phyloP scores from a whole-genome alignment of 2,329 filamentous ascomycete species.

The Tolypocladium capitatum region DNA sequence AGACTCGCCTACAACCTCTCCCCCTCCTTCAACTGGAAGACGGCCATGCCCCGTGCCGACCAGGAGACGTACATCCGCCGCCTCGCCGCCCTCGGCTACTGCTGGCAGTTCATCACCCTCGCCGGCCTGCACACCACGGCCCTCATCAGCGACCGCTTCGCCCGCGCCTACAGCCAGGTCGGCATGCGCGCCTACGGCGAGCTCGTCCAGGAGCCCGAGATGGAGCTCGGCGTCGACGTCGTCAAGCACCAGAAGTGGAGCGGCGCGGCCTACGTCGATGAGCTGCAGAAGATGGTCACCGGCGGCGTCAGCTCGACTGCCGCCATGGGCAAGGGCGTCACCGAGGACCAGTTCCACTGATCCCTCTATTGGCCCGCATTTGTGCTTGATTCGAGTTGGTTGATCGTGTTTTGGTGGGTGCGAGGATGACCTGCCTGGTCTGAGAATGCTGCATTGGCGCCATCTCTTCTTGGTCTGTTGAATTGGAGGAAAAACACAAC shows the following conservation, averaged over 20 bases:
- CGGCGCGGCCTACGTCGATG: constrained; percentile 88
- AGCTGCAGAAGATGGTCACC: constrained; percentile 91
- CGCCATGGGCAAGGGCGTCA: constrained; percentile 96
- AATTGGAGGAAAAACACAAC: background rate
- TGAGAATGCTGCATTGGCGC: background rate
- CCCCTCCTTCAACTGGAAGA: constrained; percentile 99
- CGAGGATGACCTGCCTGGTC: background rate
- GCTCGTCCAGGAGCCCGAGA: constrained; percentile 95
- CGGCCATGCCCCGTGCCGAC: constrained; percentile 79
- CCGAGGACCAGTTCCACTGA: constrained; percentile 77
- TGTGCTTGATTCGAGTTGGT: background rate
- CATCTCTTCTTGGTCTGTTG: no score
- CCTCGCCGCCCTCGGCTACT: constrained; percentile 79
- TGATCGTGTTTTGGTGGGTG: background rate
- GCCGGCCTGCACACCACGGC: constrained; percentile 93
- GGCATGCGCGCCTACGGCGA: constrained; percentile 97
- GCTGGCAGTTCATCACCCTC: constrained; percentile 99
- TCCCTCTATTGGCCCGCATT: no score
- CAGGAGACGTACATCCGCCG: constrained; percentile 96
- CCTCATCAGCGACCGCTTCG: constrained; percentile 81
- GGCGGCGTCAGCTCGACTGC: constrained; percentile 84
- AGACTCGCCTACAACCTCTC: constrained; percentile 97
- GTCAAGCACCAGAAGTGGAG: constrained; percentile 99
- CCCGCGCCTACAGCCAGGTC: constrained; percentile 62
- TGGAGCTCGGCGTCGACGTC: constrained; percentile 79